phyloP scores from a whole-genome alignment of 2,329 filamentous ascomycete species.

The Fusarium sp. region DNA sequence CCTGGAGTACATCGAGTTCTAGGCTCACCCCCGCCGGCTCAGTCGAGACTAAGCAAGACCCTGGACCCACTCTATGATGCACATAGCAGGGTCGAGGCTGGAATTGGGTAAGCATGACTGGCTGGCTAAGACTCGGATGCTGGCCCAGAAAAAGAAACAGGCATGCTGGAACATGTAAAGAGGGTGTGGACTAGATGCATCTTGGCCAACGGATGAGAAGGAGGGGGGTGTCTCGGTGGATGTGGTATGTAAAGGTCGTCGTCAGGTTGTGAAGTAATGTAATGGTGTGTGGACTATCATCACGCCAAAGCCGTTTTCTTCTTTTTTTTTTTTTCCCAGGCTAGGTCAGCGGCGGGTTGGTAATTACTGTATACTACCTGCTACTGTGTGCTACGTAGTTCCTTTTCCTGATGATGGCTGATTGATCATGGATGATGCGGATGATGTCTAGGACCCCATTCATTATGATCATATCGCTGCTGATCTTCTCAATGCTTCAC shows the following conservation, averaged over 20 bases:
- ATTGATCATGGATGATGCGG: slow-evolving; percentile 40
- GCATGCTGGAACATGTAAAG: slow-evolving; percentile 16
- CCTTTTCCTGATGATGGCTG: slow-evolving; percentile 34
- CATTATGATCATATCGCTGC: slow-evolving; percentile 26
- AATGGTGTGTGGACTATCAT: slow-evolving; percentile 22
- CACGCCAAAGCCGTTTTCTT: slow-evolving; percentile 39
- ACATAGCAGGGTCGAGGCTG: slow-evolving; percentile 27
- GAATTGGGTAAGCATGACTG: slow-evolving; percentile 24
- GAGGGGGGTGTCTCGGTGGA: slow-evolving; percentile 1
- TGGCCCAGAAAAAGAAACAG: slow-evolving; percentile 30
- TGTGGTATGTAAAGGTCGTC: slow-evolving; percentile 20
- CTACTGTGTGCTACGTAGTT: slow-evolving; percentile 14
- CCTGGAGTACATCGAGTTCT: neutral
- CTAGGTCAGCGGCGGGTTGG: slow-evolving; percentile 34
- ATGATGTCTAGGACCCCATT: slow-evolving; percentile 23
- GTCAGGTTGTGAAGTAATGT: slow-evolving; percentile 25
- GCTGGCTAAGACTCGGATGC: slow-evolving; percentile 16
- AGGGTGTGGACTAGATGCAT: slow-evolving; percentile 29
- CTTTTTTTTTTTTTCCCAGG: slow-evolving; percentile 11
- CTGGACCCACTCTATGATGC: slow-evolving; percentile 39
- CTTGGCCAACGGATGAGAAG: slow-evolving; percentile 2
- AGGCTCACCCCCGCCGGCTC: slow-evolving; percentile 10
- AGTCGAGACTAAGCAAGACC: slow-evolving; percentile 25
- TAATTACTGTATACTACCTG: neutral
- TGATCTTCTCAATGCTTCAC: slow-evolving; percentile 34